A percentile compares a stretch with the other conserved stretches of the same genome.
Conservation (phyloP, 345 rosid genomes). For the Citrus unshiu region DNA sequence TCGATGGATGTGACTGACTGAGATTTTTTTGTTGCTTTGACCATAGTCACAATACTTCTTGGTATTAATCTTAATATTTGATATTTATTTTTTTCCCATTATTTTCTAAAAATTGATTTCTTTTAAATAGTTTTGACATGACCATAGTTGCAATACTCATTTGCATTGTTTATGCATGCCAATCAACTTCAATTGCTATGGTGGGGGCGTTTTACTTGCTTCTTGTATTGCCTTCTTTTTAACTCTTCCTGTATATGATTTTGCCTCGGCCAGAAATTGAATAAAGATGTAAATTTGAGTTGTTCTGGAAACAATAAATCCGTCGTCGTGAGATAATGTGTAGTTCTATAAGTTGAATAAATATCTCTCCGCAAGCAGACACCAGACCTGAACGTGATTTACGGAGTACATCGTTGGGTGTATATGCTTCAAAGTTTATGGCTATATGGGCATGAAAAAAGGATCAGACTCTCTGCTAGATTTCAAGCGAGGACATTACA, state of each 20-base stretch:
- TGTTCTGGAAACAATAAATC: too few relatives aligned
- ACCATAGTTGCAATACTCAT: too few relatives aligned
- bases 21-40: not conserved
- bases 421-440: constrained; percentile 59
- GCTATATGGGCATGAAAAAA: constrained; percentile 62
- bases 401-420: constrained; percentile 59
- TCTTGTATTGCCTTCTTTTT: constrained; percentile 73
- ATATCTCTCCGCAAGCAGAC: constrained; percentile 26
- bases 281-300: not conserved
- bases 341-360: not conserved
- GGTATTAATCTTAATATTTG: too few relatives aligned
- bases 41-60: not conserved
- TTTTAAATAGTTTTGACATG: too few relatives aligned
- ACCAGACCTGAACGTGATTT: constrained; percentile 54
- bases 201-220: constrained; percentile 81
- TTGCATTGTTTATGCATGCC: too few relatives aligned
- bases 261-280: not conserved
- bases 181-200: constrained; percentile 74
- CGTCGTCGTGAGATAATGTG: not conserved
- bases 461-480: constrained; percentile 51
- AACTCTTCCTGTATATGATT: constrained; percentile 54
- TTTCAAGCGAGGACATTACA: constrained; percentile 71
- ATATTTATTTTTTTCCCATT: too few relatives aligned
- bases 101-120: too few relatives aligned
- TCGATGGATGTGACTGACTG: not conserved